phyloP scores from a whole-genome alignment of 163 green algal genomes.

The Prototheca wickerhamii region DNA sequence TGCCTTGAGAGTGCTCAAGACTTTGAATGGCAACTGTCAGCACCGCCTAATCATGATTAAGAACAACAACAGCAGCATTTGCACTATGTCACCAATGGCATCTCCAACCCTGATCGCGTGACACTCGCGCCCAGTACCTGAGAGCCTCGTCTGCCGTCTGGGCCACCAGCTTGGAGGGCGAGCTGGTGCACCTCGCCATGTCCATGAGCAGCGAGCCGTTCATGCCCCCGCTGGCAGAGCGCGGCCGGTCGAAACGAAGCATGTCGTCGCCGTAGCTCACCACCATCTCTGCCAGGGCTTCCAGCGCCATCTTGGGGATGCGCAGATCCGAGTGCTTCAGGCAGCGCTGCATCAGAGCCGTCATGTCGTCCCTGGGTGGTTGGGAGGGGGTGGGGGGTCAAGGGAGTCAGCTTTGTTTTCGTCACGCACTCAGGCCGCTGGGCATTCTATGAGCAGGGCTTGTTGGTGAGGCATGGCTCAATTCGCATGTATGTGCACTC shows the following conservation, averaged over 20 bases:
- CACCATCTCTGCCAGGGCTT: background rate
- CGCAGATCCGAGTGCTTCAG: background rate
- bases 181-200: background rate
- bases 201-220: background rate
- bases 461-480: background rate
- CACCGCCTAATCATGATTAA: background rate
- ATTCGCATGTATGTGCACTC: background rate
- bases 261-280: background rate
- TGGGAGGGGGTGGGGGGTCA: background rate
- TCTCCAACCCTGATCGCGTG: background rate
- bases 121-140: background rate
- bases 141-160: background rate
- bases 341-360: slow-evolving; percentile 1
- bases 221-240: background rate
- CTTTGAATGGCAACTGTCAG: background rate
- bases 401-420: background rate
- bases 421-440: background rate
- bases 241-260: background rate
- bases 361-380: slow-evolving; percentile 4
- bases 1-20: background rate
- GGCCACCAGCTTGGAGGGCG: background rate
- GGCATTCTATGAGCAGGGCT: background rate
- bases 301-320: background rate
- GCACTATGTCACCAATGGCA: background rate
- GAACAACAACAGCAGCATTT: background rate